Conservation (phyloP, 2,329 filamentous ascomycete species). For the Botryotinia narcissicola region DNA sequence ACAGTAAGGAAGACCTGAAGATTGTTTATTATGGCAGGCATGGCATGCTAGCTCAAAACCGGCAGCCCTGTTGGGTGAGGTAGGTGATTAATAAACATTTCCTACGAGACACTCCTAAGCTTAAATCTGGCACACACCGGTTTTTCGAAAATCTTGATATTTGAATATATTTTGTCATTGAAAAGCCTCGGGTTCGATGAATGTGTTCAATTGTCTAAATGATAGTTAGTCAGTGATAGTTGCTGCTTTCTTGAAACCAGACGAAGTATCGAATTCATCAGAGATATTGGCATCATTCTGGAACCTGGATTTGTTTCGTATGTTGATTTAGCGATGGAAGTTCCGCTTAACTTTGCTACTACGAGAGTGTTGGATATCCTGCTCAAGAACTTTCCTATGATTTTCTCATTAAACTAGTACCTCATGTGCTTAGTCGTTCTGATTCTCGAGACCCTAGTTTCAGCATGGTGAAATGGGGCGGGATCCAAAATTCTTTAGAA, state of each 20-base stretch:
- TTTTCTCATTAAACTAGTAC: background rate
- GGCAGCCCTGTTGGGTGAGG: background rate
- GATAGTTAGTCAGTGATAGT: no score
- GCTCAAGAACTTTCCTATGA: background rate
- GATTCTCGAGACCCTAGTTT: background rate
- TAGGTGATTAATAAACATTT: background rate
- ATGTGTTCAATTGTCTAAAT: no score
- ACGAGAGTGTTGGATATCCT: no score
- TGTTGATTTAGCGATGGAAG: no score
- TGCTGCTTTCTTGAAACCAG: no score
- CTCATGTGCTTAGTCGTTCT: background rate
- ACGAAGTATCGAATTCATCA: no score
- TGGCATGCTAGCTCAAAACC: background rate
- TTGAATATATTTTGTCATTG: no score
- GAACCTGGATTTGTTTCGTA: no score
- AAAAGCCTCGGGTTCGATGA: no score
- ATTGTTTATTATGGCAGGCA: background rate
- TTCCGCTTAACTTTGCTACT: no score
- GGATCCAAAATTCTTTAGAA: conserved; percentile 60
- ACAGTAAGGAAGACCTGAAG: background rate
- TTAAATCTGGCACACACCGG: background rate
- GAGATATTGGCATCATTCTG: no score
- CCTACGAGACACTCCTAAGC: background rate
- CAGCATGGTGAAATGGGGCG: conserved; percentile 73
- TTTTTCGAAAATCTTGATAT: no score